Base-by-base conservation (phyloP, 2,329 filamentous ascomycete species). In the Penicillium capsulatum region DNA sequence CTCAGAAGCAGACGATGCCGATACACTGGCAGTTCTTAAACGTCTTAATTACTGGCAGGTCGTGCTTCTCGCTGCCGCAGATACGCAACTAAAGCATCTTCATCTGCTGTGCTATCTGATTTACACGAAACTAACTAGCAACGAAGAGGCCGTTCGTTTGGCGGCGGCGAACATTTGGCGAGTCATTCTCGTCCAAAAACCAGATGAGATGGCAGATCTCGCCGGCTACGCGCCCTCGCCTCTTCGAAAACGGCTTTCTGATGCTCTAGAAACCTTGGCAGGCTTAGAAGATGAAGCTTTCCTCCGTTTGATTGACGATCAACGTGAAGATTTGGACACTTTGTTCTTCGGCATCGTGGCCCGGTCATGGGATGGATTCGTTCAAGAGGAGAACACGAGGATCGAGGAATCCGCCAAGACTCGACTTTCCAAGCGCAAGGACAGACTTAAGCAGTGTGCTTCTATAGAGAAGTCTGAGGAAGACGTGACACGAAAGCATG, bases 41-140 rank as follows among this genome's bases (percentile, higher is more conserved):
- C 91, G 89, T 59, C 79, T 98, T 54, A 80, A 87, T 0, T 97
- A 96, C 63, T 98, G 92, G 92, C 92, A 97, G 61, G 89, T 87
- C 14, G 86, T 95, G 13, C 80, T 98, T 11, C 71, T 98, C 11
- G 83, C 82, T 2, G 80, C 83, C 3, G 80, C 92, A 11, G 84
- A 86, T 3, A 74, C 78, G 5, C 88, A 95, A 31, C 80, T 86
- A n/a, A 82, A 87, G 7, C 86, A 86, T 57, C 77, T 96, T 55
- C 84, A 84, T 48, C 74, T 96, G 22, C 79, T 97, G 29, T 96
- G 89, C 73, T 97, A 95, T 57, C 80, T 96, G 45, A 79, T 98
- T 3, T 98, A 97, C 61, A 82, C 83, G 6, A 94, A 94, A 61
- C 73, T 97, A 24, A 80, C 92, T 6, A 88, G 88, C 38, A 69